A percentile compares a stretch with the other conserved stretches of the same genome.
Evolutionary conservation across 163 green algal species (phyloP).

Genomic region (Chloromonas sp.): DNA sequence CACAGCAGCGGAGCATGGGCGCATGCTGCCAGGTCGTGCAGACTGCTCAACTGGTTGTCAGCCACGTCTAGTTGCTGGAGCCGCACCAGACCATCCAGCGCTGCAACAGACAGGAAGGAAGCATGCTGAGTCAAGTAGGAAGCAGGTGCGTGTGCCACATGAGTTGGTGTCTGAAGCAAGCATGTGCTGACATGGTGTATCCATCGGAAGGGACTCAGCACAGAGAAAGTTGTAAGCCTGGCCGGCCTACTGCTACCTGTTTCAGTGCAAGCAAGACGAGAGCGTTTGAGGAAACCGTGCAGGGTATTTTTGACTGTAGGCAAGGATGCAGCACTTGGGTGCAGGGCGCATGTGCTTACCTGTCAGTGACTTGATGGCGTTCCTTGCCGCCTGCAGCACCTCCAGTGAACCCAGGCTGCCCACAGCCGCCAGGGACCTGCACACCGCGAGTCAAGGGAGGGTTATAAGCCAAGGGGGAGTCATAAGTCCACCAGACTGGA

Average conservation of each 20-base stretch:
- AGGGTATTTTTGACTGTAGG: too few relatives aligned
- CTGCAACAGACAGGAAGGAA: neutral
- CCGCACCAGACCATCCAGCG: neutral
- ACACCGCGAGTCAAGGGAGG: neutral
- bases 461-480: too few relatives aligned
- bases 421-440: conserved; percentile 1
- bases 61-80: neutral
- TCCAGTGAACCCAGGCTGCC: conserved; percentile 6
- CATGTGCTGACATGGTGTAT: too few relatives aligned
- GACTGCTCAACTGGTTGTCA: neutral
- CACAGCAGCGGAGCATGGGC: neutral
- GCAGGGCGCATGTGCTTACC: neutral
- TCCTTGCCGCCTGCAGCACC: conserved; percentile 1
- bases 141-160: too few relatives aligned
- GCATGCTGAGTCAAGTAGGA: neutral
- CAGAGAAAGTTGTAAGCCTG: too few relatives aligned
- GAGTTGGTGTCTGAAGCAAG: too few relatives aligned
- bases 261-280: too few relatives aligned
- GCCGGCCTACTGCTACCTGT: too few relatives aligned
- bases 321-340: too few relatives aligned
- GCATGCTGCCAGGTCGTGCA: neutral
- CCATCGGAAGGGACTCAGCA: too few relatives aligned
- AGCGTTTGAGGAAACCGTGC: too few relatives aligned
- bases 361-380: neutral
- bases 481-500: too few relatives aligned